These are phyloP conservation scores for Dipteronia sinensis DNA, from an alignment of 345 rosid species.

Conservation along the genomic window DNA sequence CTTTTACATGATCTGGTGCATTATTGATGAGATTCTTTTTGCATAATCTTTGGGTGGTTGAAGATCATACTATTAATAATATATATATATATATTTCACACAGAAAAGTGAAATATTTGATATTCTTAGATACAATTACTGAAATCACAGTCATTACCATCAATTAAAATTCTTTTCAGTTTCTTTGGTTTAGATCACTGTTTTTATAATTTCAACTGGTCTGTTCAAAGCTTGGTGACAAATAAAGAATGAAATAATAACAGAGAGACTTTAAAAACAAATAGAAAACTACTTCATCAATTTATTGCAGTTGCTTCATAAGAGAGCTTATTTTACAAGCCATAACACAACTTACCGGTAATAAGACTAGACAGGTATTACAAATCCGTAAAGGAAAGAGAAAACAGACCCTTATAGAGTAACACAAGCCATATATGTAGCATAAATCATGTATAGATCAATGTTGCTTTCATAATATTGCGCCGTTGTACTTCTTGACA, in stretches of 20 bases:
- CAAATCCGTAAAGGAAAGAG: neutral
- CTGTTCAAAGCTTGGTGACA: too few relatives aligned
- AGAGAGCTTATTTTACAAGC: conserved; percentile 21
- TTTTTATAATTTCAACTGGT: too few relatives aligned
- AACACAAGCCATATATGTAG: neutral
- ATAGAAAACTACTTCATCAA: neutral
- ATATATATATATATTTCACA: too few relatives aligned
- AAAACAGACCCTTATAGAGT: neutral
- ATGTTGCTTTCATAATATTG: conserved; percentile 13
- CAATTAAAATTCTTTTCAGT: too few relatives aligned
- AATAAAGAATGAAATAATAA: neutral
- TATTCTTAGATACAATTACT: too few relatives aligned
- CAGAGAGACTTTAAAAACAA: neutral
- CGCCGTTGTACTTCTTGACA: conserved; percentile 37
- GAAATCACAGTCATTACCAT: too few relatives aligned
- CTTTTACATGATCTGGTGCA: too few relatives aligned
- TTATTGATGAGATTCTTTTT: too few relatives aligned
- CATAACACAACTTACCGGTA: neutral
- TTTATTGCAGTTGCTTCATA: conserved; percentile 1
- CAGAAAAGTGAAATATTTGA: too few relatives aligned
- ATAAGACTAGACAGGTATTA: neutral
- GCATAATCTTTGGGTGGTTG: too few relatives aligned
- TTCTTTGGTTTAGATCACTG: too few relatives aligned
- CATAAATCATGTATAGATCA: neutral
- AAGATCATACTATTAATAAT: too few relatives aligned